phyloP scores from a whole-genome alignment of 495 filamentous ascomycete species.

The Gamarada debralockiae region DNA sequence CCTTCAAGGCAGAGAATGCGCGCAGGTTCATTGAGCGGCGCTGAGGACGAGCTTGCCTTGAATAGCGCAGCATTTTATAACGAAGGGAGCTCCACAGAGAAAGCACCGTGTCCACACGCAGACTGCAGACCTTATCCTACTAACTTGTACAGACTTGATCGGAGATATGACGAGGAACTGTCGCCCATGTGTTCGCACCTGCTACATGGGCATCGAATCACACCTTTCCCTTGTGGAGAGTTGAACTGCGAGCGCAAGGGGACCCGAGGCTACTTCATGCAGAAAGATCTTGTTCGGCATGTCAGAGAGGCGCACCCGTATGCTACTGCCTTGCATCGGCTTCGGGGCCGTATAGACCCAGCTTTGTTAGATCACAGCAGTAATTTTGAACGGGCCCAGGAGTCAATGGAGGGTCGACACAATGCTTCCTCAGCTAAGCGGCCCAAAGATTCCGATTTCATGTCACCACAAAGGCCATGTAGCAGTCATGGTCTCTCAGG shows the following conservation, averaged over 20 bases:
- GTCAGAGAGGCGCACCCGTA: conserved; percentile 17
- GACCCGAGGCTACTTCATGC: conserved; percentile 21
- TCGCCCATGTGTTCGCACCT: conserved; percentile 23
- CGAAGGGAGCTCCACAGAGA: not conserved
- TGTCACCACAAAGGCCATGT: conserved; percentile 5
- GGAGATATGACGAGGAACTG: conserved; percentile 11
- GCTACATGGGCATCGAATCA: conserved; percentile 19
- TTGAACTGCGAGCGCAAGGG: conserved; percentile 15
- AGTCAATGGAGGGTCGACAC: not conserved
- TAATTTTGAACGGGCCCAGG: not conserved
- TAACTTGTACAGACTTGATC: conserved; percentile 15
- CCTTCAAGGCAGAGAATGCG: too few relatives aligned
- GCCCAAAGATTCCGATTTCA: conserved; percentile 15
- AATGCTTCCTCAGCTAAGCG: not conserved
- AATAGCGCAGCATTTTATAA: not conserved
- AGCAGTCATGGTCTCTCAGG: not conserved
- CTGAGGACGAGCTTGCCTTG: not conserved
- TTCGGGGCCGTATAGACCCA: conserved; percentile 20
- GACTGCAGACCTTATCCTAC: conserved; percentile 10
- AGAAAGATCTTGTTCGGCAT: conserved; percentile 22
- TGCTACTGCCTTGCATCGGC: conserved; percentile 13
- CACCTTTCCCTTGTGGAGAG: conserved; percentile 24
- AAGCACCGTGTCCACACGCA: conserved; percentile 21
- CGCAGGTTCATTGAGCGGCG: too few relatives aligned
- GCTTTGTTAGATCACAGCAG: conserved; percentile 9